Percentiles rank a stretch among this genome's conserved stretches.
Conservation (phyloP, 805 yeast species). For the Teunomyces stri region DNA sequence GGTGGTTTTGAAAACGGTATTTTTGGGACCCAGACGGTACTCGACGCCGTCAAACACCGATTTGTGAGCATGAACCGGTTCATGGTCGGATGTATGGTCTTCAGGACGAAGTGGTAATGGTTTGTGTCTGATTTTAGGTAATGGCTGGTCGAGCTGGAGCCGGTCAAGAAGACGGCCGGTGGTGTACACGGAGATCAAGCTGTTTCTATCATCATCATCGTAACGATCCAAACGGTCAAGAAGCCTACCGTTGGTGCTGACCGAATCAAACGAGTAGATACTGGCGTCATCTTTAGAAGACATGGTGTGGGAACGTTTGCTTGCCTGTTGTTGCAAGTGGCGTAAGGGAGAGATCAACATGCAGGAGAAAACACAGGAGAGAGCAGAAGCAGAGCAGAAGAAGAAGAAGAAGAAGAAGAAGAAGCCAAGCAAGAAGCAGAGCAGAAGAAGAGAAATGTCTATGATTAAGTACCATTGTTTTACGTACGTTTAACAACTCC, state of each 20-base stretch:
- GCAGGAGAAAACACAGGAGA: background rate
- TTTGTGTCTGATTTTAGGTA: background rate
- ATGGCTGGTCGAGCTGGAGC: conserved; percentile 22
- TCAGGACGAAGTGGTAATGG: background rate
- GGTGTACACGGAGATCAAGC: conserved; percentile 25
- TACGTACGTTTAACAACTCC: too few species aligned
- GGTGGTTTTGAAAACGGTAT: conserved; percentile 12
- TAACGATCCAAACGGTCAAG: conserved; percentile 33
- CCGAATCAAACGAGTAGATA: conserved; percentile 44
- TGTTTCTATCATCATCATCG: conserved; percentile 16
- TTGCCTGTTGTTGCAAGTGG: background rate
- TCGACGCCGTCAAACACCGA: background rate
- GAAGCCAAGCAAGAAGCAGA: background rate
- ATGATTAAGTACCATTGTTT: too few species aligned
- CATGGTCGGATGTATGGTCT: background rate
- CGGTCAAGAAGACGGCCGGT: conserved; percentile 32
- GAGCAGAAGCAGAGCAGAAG: background rate
- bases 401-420: background rate
- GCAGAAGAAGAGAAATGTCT: too few species aligned
- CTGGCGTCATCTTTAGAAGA: conserved; percentile 25
- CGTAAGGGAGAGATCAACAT: background rate
- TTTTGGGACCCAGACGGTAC: conserved; percentile 1
- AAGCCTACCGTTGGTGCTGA: conserved; percentile 41
- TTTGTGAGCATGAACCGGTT: too few species aligned
- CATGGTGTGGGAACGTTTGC: conserved; percentile 1